Conservation (phyloP, 495 filamentous ascomycete genomes). For the Aspergillus sclerotiicarbonarius region DNA sequence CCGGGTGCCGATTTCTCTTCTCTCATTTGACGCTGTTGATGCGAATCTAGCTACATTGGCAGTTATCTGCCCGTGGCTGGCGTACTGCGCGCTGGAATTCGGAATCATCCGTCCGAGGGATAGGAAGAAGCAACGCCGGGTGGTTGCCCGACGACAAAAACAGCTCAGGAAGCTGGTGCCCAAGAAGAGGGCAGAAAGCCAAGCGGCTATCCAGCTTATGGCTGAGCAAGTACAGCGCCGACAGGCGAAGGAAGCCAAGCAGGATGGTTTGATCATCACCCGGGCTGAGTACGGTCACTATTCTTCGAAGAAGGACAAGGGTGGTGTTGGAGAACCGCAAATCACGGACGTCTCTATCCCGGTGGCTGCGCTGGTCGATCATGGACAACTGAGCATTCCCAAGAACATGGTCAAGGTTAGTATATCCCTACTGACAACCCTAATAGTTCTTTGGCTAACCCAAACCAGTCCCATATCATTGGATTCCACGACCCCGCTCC, state of each 20-base stretch:
- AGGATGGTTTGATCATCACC: slow-evolving; percentile 39
- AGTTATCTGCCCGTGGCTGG: slow-evolving; percentile 46
- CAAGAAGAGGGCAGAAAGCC: slow-evolving; percentile 45
- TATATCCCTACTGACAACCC: neutral
- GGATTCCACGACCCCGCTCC: slow-evolving; percentile 61
- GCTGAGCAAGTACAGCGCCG: slow-evolving; percentile 45
- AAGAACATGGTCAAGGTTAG: slow-evolving; percentile 41
- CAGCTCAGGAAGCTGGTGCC: slow-evolving; percentile 42
- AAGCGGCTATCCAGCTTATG: slow-evolving; percentile 54
- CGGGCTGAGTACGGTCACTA: slow-evolving; percentile 46
- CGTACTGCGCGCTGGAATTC: slow-evolving; percentile 51
- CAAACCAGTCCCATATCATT: slow-evolving; percentile 45
- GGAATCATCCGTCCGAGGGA: slow-evolving; percentile 43
- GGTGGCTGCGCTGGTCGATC: slow-evolving; percentile 46
- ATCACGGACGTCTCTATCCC: slow-evolving; percentile 49
- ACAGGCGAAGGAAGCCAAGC: slow-evolving; percentile 38
- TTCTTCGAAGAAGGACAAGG: slow-evolving; percentile 27
- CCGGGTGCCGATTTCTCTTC: slow-evolving; percentile 39
- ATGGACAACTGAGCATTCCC: slow-evolving; percentile 46
- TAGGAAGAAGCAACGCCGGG: slow-evolving; percentile 32
- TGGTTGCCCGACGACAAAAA: slow-evolving; percentile 36
- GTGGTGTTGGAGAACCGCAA: slow-evolving; percentile 24
- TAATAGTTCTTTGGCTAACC: slow-evolving; percentile 13
- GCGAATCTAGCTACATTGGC: slow-evolving; percentile 37
- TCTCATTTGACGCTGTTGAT: slow-evolving; percentile 35